These are phyloP conservation scores for Zygoascus sp. DNA, from an alignment of 1,139 yeast species.

Conservation along the genomic window DNA sequence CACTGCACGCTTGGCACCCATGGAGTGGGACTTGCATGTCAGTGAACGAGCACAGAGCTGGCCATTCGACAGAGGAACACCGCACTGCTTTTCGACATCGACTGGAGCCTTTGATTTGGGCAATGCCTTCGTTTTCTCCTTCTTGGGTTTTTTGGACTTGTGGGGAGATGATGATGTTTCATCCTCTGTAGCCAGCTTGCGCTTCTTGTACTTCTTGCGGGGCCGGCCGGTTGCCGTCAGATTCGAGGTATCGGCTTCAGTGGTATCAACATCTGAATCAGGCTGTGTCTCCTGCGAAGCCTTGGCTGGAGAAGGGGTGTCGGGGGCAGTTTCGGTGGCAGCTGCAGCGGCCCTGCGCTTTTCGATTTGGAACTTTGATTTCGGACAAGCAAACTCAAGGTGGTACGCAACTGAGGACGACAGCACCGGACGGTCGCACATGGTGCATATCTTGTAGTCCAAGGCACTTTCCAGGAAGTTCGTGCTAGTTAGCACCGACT, in stretches of 20 bases:
- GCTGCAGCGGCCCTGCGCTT: background rate
- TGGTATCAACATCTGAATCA: slow-evolving; percentile 11
- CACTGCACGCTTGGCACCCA: slow-evolving; percentile 96
- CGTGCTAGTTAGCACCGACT: slow-evolving; percentile 25
- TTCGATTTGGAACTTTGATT: slow-evolving; percentile 6
- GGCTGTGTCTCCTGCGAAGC: slow-evolving; percentile 6
- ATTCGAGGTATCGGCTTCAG: slow-evolving; percentile 5
- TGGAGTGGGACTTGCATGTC: slow-evolving; percentile 95
- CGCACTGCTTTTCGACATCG: slow-evolving; percentile 94
- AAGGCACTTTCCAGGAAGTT: slow-evolving; percentile 30
- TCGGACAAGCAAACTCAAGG: slow-evolving; percentile 14
- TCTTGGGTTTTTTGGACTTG: slow-evolving; percentile 35
- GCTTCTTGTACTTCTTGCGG: slow-evolving; percentile 14
- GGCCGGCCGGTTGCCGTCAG: slow-evolving; percentile 11
- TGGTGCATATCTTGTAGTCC: slow-evolving; percentile 31
- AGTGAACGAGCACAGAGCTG: slow-evolving; percentile 91
- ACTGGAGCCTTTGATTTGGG: slow-evolving; percentile 87
- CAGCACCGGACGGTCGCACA: slow-evolving; percentile 33
- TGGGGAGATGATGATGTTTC: slow-evolving; percentile 7
- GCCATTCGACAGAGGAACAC: slow-evolving; percentile 88
- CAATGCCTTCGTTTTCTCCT: slow-evolving; percentile 37
- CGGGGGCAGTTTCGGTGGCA: background rate
- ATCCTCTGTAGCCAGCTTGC: slow-evolving; percentile 4
- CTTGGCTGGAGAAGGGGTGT: slow-evolving; percentile 1
- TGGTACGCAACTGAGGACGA: slow-evolving; percentile 26